These are phyloP conservation scores for Diatrype stigma DNA, from an alignment of 2,329 filamentous ascomycete species.

Conservation along the genomic window DNA sequence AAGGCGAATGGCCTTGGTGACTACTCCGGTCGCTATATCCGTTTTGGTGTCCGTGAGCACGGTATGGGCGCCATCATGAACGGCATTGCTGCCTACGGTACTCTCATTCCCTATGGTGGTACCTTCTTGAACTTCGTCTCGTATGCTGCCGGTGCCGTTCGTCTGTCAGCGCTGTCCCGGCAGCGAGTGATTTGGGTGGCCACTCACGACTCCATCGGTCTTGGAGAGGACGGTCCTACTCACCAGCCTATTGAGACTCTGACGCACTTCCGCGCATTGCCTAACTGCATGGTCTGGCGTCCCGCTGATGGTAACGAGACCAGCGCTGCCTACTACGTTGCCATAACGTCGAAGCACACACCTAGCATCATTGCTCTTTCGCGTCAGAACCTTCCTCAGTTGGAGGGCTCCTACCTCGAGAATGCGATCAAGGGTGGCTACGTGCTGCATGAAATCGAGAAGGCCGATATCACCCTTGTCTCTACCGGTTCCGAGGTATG, in stretches of 20 bases:
- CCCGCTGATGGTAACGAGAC: constrained; percentile 98
- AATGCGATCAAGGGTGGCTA: constrained; percentile 94
- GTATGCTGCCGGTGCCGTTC: constrained; percentile 91
- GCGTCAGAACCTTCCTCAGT: constrained; percentile 96
- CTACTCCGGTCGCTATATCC: constrained; percentile 86
- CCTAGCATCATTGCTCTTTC: constrained; percentile 93
- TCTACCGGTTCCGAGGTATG: constrained; percentile 95
- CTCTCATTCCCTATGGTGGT: constrained; percentile 86
- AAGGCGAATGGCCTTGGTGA: constrained; percentile 80
- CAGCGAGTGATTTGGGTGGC: constrained; percentile 92
- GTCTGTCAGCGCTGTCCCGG: constrained; percentile 87
- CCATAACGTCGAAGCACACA: constrained; percentile 82
- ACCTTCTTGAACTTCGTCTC: constrained; percentile 99
- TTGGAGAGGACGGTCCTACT: constrained; percentile 96
- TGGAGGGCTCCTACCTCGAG: constrained; percentile 89
- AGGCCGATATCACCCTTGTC: constrained; percentile 82
- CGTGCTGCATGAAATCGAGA: constrained; percentile 77
- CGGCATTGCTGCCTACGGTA: constrained; percentile 92
- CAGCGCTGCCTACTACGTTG: constrained; percentile 94
- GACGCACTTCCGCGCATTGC: constrained; percentile 95
- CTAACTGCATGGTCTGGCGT: constrained; percentile 99
- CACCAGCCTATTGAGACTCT: constrained; percentile 99
- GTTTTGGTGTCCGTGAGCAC: constrained; percentile 90
- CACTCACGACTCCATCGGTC: constrained; percentile 98
- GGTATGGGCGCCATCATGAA: constrained; percentile 92